Evolutionary conservation across 352 stramenopile genomes (phyloP).

Genomic region (Globisporangium abappressorium): DNA sequence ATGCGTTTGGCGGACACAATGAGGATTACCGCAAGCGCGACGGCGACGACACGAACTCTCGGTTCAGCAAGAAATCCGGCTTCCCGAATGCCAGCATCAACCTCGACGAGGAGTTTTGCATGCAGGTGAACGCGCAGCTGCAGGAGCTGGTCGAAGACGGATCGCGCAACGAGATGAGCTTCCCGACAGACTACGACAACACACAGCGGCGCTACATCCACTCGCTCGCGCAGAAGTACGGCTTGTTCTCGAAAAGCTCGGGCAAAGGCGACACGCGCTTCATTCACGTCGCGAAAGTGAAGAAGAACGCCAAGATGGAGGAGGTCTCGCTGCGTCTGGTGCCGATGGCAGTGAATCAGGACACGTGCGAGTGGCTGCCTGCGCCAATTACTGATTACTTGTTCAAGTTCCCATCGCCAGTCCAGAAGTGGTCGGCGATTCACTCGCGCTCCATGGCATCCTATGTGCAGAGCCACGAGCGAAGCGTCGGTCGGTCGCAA

Average conservation of each 20-base stretch:
- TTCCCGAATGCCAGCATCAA: conserved; percentile 26
- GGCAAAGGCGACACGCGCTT: conserved; percentile 63
- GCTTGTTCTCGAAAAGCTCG: conserved; percentile 80
- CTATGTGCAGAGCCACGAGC: conserved; percentile 17
- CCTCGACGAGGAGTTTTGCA: conserved; percentile 69
- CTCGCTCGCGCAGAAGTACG: conserved; percentile 74
- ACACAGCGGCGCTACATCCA: conserved; percentile 82
- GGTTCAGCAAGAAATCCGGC: conserved; percentile 8
- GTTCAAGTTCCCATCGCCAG: background rate
- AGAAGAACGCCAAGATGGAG: conserved; percentile 82
- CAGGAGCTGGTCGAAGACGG: conserved; percentile 67
- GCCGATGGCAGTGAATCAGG: conserved; percentile 29
- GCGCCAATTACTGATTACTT: conserved; percentile 44
- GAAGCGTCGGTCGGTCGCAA: conserved; percentile 13
- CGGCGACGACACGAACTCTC: conserved; percentile 13
- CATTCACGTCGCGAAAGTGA: conserved; percentile 78
- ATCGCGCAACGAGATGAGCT: conserved; percentile 56
- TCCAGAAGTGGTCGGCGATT: conserved; percentile 4
- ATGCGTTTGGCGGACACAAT: background rate
- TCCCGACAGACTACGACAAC: conserved; percentile 65
- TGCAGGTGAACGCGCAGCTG: conserved; percentile 57
- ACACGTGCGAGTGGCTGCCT: conserved; percentile 41
- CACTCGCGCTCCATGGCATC: conserved; percentile 16
- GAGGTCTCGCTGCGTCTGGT: conserved; percentile 55
- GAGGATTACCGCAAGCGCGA: background rate